phyloP scores from a whole-genome alignment of 805 yeast genomes.

The Sugiyamaella qingdaonensis region DNA sequence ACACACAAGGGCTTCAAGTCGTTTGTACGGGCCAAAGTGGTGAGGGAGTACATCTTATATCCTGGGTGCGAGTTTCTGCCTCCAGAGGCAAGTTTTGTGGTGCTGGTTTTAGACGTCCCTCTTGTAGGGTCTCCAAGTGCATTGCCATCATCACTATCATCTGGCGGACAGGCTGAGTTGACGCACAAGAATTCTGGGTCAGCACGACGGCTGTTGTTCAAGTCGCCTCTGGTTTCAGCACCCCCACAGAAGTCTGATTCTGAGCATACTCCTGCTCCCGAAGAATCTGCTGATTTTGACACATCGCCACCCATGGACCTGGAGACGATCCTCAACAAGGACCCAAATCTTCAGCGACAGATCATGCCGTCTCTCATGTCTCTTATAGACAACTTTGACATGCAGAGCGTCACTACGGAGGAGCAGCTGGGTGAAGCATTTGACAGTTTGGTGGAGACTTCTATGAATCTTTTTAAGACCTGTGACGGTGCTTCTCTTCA shows the following conservation, averaged over 20 bases:
- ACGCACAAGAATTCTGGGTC: not conserved
- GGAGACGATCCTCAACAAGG: not conserved
- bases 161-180: not conserved
- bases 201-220: not conserved
- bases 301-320: not conserved
- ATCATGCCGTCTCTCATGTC: constrained; percentile 39
- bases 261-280: not conserved
- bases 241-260: not conserved
- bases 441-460: constrained; percentile 31
- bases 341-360: constrained; percentile 17
- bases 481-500: constrained; percentile 26
- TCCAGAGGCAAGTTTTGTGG: constrained; percentile 50
- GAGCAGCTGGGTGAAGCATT: constrained; percentile 33
- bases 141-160: not conserved
- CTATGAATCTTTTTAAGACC: constrained; percentile 34
- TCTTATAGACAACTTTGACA: constrained; percentile 39
- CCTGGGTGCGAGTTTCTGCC: constrained; percentile 60
- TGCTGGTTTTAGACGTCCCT: constrained; percentile 56
- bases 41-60: constrained; percentile 44
- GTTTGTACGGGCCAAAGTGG: constrained; percentile 42
- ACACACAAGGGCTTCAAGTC: constrained; percentile 57
- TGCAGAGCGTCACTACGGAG: constrained; percentile 28
- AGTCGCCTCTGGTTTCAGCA: too few relatives aligned
- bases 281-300: not conserved
- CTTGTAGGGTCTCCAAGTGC: constrained; percentile 37